phyloP scores from a whole-genome alignment of 1,284 basidiomycete genomes.

The Tilletia caries region DNA sequence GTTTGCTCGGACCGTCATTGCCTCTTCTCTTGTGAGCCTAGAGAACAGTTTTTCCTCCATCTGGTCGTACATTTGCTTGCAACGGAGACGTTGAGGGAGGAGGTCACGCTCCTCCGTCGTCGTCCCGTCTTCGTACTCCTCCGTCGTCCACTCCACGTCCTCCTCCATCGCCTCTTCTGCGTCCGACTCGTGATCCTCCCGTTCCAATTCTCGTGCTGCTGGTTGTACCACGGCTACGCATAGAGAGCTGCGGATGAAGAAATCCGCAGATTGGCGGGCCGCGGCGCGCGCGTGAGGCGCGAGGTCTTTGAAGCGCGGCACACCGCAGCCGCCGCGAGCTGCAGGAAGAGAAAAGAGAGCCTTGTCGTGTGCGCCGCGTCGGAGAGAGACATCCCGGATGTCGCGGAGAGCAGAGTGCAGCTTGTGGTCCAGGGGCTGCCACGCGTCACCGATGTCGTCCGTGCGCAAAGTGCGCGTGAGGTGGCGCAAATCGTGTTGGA shows the following conservation, averaged over 20 bases:
- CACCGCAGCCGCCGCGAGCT: neutral
- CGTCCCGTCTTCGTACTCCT: too few species aligned
- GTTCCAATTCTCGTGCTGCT: neutral
- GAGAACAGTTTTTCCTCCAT: neutral
- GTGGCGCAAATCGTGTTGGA: neutral
- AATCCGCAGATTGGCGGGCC: neutral
- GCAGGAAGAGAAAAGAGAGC: neutral
- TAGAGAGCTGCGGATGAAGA: too few species aligned
- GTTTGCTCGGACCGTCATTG: neutral
- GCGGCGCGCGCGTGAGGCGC: too few species aligned
- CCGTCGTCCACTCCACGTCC: too few species aligned
- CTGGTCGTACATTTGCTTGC: too few species aligned
- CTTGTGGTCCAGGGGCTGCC: neutral
- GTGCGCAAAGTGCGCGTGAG: neutral
- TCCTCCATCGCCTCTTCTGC: too few species aligned
- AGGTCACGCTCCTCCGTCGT: too few species aligned
- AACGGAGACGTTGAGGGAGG: too few species aligned
- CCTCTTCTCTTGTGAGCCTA: neutral
- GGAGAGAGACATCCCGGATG: neutral
- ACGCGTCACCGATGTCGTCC: neutral
- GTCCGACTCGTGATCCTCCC: too few species aligned
- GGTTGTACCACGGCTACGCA: neutral
- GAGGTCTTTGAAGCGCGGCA: neutral
- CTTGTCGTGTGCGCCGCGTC: neutral
- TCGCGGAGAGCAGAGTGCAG: neutral